phyloP scores from a whole-genome alignment of 768 basidiomycete genomes.

The Lepiota brunneoincarnata region DNA sequence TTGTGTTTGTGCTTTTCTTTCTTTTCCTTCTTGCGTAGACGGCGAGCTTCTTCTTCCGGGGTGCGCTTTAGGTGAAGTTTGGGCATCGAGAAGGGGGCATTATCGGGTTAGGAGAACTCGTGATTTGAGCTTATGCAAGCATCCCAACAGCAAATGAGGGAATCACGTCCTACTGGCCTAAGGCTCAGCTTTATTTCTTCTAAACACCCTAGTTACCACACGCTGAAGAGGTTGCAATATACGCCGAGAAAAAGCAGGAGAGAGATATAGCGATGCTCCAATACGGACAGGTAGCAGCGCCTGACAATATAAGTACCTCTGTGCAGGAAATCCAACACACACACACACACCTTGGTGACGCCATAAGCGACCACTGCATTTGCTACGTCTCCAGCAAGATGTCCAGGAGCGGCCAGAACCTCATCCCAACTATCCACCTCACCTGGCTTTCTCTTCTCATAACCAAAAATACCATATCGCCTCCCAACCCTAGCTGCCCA shows the following conservation, averaged over 20 bases:
- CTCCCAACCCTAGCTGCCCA: conserved; percentile 71
- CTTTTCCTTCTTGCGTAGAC: conserved; percentile 34
- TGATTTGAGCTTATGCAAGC: conserved; percentile 15
- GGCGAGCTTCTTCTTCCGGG: conserved; percentile 51
- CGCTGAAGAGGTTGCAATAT: conserved; percentile 62
- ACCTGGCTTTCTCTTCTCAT: conserved; percentile 47
- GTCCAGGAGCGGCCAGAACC: conserved; percentile 27
- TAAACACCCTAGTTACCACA: conserved; percentile 29
- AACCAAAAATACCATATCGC: conserved; percentile 81
- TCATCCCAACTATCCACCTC: conserved; percentile 22
- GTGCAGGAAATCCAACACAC: background rate
- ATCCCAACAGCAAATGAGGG: background rate
- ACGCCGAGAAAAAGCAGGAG: conserved; percentile 68
- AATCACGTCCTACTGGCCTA: too few relatives aligned
- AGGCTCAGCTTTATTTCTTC: conserved; percentile 14
- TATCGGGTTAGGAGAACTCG: background rate
- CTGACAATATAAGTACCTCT: conserved; percentile 32
- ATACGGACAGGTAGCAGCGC: conserved; percentile 73
- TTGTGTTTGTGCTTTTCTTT: conserved; percentile 29
- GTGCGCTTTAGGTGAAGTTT: conserved; percentile 66
- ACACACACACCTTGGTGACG: conserved; percentile 60
- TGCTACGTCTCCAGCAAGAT: conserved; percentile 72
- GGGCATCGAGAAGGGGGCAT: conserved; percentile 27
- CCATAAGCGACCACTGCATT: conserved; percentile 84
- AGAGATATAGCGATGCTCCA: conserved; percentile 66